Evolutionary conservation across 768 basidiomycete species (phyloP), one percentile per base, ranked within the genome.

Genomic region (Lentinula edodes): DNA sequence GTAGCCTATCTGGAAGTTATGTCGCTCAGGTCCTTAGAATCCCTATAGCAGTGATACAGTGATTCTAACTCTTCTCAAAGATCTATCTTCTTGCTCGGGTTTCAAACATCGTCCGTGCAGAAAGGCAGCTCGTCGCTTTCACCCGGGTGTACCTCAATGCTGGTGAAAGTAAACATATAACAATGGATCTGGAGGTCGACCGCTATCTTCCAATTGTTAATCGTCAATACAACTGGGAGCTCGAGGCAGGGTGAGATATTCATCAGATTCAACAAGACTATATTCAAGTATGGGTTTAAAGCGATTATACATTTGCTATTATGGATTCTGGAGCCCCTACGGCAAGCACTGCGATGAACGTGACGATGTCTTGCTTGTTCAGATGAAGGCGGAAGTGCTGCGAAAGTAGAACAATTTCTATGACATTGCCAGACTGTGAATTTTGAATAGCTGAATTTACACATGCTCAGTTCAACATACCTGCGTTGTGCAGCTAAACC

Each of bases 171-270:
- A 50, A 56, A 28, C 38, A 35, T 8, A 65, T 62, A 7, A 16
- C 34, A 6, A 67, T 70, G 67, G 61, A 56, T 5, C 61, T 68
- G 38, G 69, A 70, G n/a, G 69, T 70, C n/a, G 62, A 67, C 45
- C 60, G 68, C 3, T 70, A 64, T 61, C 52, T 70, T 23, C 65
- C 56, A 28, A 51, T 70, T 10, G 60, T 70, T 1, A 68, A 70
- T 52, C 62, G 69, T 16, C 50, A 63, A 61, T 58, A 67, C 43
- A 36, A 65, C 15, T 70, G 69, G 69, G 66, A 68, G 51, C 61
- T 70, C 20, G 64, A 68, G 55, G 67, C 56, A n/a, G 69, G 69
- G 55, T 56, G 15, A 56, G 55, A 16, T 13, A 23, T 41, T 41
- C 23, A 20, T 42, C 28, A 6, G 23, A 18, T 41, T 13, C 0